These are phyloP conservation scores for Aspergillus leporis DNA, from an alignment of 495 filamentous ascomycete species.

Conservation along the genomic window DNA sequence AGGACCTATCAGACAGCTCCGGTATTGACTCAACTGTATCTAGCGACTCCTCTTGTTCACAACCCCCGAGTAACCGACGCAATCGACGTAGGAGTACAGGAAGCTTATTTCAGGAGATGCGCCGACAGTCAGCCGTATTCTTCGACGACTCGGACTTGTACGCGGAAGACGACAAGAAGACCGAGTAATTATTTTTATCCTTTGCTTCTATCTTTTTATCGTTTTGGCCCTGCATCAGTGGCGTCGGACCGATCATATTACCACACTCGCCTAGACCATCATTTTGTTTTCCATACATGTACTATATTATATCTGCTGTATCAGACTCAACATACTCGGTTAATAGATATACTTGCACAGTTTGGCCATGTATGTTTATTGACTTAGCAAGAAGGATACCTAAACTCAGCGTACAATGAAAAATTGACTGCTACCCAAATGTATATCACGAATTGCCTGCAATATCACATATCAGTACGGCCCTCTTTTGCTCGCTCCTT, in stretches of 20 bases:
- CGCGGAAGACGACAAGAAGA: conserved; percentile 9
- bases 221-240: background rate
- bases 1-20: conserved; percentile 23
- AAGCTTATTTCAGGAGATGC: conserved; percentile 60
- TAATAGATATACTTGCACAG: too few species aligned
- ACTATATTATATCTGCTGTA: background rate
- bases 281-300: background rate
- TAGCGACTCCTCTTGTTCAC: conserved; percentile 27
- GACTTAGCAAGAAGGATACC: too few species aligned
- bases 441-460: too few species aligned
- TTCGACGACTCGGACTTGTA: conserved; percentile 56
- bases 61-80: conserved; percentile 19
- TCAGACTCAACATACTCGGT: too few species aligned
- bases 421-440: too few species aligned
- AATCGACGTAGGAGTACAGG: conserved; percentile 20
- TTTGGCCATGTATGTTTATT: too few species aligned
- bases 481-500: too few species aligned
- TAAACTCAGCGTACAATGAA: too few species aligned
- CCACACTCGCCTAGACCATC: background rate
- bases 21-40: conserved; percentile 29
- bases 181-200: background rate
- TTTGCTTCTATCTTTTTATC: background rate
- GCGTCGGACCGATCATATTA: background rate
- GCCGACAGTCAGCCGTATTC: conserved; percentile 62
- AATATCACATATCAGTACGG: too few species aligned